Evolutionary conservation across 345 rosid species (phyloP).

Genomic region (Clarkia xantiana): DNA sequence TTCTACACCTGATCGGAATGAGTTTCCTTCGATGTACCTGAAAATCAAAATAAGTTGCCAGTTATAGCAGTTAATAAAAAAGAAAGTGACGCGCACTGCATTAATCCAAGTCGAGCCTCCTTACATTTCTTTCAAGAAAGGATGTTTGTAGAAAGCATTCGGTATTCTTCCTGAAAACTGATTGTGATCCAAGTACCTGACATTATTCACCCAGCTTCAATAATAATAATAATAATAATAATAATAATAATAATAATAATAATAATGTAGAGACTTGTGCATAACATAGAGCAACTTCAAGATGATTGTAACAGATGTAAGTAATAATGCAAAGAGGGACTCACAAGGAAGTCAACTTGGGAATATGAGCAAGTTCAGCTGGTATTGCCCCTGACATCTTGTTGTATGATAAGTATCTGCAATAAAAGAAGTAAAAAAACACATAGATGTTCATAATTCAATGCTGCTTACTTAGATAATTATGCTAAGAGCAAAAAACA

Average conservation of each 20-base stretch:
- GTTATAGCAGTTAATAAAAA: neutral
- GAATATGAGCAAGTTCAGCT: conserved; percentile 53
- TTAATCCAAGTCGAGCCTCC: too few relatives aligned
- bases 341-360: conserved; percentile 71
- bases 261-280: too few relatives aligned
- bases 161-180: conserved; percentile 62
- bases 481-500: neutral
- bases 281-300: too few relatives aligned
- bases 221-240: too few relatives aligned
- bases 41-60: neutral
- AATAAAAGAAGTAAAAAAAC: too few relatives aligned
- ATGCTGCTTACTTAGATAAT: neutral
- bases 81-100: neutral
- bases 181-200: conserved; percentile 75
- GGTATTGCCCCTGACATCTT: conserved; percentile 78
- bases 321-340: conserved; percentile 11
- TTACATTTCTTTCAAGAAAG: conserved; percentile 59
- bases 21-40: conserved; percentile 76
- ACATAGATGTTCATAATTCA: conserved; percentile 5
- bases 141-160: conserved; percentile 50
- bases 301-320: too few relatives aligned
- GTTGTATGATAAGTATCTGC: conserved; percentile 76
- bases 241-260: too few relatives aligned
- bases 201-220: neutral
- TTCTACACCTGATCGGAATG: conserved; percentile 42